Evolutionary conservation across 352 stramenopile genomes (phyloP).

Genomic region (Pythium dissimile): DNA sequence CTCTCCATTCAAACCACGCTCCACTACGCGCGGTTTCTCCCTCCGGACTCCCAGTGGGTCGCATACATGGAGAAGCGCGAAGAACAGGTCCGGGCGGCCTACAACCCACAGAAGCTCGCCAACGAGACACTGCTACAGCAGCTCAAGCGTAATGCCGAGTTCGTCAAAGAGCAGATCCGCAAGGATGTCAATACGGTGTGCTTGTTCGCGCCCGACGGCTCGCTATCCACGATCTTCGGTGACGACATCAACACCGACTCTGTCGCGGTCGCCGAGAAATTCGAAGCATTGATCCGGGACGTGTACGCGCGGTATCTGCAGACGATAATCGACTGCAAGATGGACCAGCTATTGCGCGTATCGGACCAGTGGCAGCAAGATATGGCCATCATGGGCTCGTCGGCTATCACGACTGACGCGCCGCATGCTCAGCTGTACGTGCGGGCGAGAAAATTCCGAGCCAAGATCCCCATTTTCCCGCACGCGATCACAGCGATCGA

Average conservation of each 20-base stretch:
- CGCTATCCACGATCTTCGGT: conserved; percentile 66
- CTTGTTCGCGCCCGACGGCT: conserved; percentile 56
- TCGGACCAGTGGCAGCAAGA: conserved; percentile 68
- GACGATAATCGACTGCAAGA: conserved; percentile 52
- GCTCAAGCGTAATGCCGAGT: conserved; percentile 61
- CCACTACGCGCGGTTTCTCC: conserved; percentile 67
- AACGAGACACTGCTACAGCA: conserved; percentile 18
- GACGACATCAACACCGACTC: conserved; percentile 51
- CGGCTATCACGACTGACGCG: conserved; percentile 13
- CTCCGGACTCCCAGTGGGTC: conserved; percentile 54
- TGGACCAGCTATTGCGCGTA: conserved; percentile 43
- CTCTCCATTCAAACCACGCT: conserved; percentile 50
- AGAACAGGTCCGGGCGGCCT: conserved; percentile 51
- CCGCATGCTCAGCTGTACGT: conserved; percentile 38
- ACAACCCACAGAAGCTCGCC: conserved; percentile 19
- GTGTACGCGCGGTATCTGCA: conserved; percentile 54
- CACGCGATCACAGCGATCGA: conserved; percentile 41
- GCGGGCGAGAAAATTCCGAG: conserved; percentile 53
- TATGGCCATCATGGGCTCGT: conserved; percentile 25
- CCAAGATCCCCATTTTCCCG: conserved; percentile 61
- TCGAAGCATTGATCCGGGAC: conserved; percentile 55
- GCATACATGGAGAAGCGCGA: conserved; percentile 59
- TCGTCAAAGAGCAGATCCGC: conserved; percentile 70
- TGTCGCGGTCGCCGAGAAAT: conserved; percentile 49
- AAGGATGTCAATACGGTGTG: conserved; percentile 73